A percentile compares a stretch with the other conserved stretches of the same genome.
phyloP scores from a whole-genome alignment of 2,329 filamentous ascomycete genomes.

The Venturia carpophila region DNA sequence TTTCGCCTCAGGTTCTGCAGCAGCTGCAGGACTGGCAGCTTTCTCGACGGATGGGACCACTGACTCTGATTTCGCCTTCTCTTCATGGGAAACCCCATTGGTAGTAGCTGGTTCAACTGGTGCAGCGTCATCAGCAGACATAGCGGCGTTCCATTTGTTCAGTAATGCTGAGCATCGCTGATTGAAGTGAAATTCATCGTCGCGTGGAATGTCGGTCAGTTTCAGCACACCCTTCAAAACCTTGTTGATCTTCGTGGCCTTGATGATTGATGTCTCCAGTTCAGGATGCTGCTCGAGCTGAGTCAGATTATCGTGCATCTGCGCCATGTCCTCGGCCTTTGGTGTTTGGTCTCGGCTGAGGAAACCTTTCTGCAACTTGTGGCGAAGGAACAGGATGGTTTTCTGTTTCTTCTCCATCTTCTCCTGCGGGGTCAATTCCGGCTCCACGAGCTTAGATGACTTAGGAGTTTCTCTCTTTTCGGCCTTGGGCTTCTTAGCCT shows the following conservation, averaged over 20 bases:
- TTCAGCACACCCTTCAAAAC: constrained; percentile 92
- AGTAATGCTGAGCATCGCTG: constrained; percentile 69
- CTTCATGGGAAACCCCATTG: constrained; percentile 16
- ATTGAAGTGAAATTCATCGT: constrained; percentile 87
- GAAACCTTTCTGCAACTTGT: constrained; percentile 91
- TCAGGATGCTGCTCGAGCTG: constrained; percentile 76
- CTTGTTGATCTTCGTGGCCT: constrained; percentile 95
- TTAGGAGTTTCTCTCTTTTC: constrained; percentile 39
- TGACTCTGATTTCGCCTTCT: constrained; percentile 9
- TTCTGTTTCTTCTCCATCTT: constrained; percentile 51
- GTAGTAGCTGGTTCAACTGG: constrained; percentile 3
- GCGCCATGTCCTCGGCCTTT: constrained; percentile 75
- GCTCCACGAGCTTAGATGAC: constrained; percentile 41
- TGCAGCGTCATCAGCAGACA: constrained; percentile 32
- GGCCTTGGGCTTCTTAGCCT: constrained; percentile 51
- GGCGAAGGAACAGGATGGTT: constrained; percentile 77
- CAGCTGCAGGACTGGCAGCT: not conserved
- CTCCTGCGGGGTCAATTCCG: constrained; percentile 48
- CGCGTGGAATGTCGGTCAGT: constrained; percentile 73
- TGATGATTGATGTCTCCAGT: constrained; percentile 82
- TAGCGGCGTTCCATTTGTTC: constrained; percentile 79
- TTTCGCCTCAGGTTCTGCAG: not conserved
- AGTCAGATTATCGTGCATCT: constrained; percentile 67
- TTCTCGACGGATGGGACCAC: constrained; percentile 9
- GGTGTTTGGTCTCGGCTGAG: constrained; percentile 75